Conservation (phyloP, 345 rosid genomes). For the Salix koriyanagi region DNA sequence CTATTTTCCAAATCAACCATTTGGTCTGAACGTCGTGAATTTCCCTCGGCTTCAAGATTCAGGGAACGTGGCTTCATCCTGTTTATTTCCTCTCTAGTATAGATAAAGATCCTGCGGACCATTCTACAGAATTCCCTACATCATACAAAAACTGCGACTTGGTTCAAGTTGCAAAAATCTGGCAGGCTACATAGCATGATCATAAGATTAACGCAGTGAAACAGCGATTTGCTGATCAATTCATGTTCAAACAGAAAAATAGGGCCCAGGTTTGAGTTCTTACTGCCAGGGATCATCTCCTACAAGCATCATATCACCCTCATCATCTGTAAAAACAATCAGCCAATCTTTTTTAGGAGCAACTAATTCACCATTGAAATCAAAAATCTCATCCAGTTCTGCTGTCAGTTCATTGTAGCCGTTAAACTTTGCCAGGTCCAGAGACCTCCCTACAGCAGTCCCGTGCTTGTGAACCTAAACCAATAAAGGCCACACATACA, state of each 20-base stretch:
- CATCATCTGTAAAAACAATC: slow-evolving; percentile 76
- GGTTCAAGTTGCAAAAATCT: background rate
- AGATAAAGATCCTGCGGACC: slow-evolving; percentile 63
- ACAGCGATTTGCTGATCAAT: background rate
- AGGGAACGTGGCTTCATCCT: slow-evolving; percentile 63
- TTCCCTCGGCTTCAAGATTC: slow-evolving; percentile 40
- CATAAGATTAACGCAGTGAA: background rate
- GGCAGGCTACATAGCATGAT: background rate
- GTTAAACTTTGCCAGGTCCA: slow-evolving; percentile 71
- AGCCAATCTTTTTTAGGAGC: slow-evolving; percentile 62
- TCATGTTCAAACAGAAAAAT: background rate
- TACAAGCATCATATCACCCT: slow-evolving; percentile 89
- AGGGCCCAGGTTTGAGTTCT: slow-evolving; percentile 20
- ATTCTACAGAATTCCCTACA: slow-evolving; percentile 75
- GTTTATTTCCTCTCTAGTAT: slow-evolving; percentile 71
- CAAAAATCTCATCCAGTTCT: slow-evolving; percentile 72
- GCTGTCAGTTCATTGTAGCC: slow-evolving; percentile 58
- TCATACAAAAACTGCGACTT: background rate
- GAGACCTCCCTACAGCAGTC: slow-evolving; percentile 66
- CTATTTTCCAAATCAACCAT: background rate
- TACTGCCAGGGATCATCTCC: slow-evolving; percentile 99
- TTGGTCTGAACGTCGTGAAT: slow-evolving; percentile 24
- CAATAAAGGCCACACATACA: background rate
- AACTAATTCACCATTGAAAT: slow-evolving; percentile 61
- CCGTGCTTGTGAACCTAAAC: slow-evolving; percentile 78